Conservation (phyloP, 768 basidiomycete genomes). For the Pleurotus sapidus region DNA sequence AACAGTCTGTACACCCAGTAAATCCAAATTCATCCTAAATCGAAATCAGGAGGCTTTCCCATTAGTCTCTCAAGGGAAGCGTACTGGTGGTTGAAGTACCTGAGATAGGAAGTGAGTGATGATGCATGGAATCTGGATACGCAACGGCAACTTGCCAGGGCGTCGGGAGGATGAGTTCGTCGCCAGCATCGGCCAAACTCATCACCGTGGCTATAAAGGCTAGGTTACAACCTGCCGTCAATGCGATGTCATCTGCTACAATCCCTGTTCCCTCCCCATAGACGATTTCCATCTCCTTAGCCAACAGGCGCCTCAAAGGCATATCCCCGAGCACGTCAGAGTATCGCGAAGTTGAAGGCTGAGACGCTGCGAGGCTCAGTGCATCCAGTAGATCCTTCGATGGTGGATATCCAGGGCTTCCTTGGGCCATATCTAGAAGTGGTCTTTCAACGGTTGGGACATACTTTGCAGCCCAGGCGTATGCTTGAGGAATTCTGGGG, state of each 20-base stretch:
- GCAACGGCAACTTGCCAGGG: constrained; percentile 49
- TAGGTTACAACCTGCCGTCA: constrained; percentile 73
- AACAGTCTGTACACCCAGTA: constrained; percentile 60
- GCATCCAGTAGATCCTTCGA: constrained; percentile 47
- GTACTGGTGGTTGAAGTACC: constrained; percentile 70
- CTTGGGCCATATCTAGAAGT: constrained; percentile 72
- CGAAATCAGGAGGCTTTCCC: no score
- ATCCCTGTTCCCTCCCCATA: constrained; percentile 56
- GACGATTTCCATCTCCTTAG: constrained; percentile 54
- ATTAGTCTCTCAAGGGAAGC: constrained; percentile 7
- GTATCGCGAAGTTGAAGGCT: constrained; percentile 50
- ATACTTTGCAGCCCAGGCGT: constrained; percentile 53
- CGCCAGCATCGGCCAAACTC: constrained; percentile 64
- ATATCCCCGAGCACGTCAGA: constrained; percentile 57
- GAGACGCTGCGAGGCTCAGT: constrained; percentile 40
- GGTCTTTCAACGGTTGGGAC: constrained; percentile 36
- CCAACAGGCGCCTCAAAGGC: constrained; percentile 46
- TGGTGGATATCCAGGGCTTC: constrained; percentile 69
- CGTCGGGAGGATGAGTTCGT: constrained; percentile 69
- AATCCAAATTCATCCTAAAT: constrained; percentile 60
- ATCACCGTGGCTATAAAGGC: constrained; percentile 63
- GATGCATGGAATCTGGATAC: background rate
- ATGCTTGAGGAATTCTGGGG: constrained; percentile 54
- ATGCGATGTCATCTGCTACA: constrained; percentile 52
- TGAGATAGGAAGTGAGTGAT: constrained; percentile 11